A percentile compares a stretch with the other conserved stretches of the same genome.
phyloP scores from a whole-genome alignment of 1,284 basidiomycete genomes.

The Pseudozyma tsukubaensis region DNA sequence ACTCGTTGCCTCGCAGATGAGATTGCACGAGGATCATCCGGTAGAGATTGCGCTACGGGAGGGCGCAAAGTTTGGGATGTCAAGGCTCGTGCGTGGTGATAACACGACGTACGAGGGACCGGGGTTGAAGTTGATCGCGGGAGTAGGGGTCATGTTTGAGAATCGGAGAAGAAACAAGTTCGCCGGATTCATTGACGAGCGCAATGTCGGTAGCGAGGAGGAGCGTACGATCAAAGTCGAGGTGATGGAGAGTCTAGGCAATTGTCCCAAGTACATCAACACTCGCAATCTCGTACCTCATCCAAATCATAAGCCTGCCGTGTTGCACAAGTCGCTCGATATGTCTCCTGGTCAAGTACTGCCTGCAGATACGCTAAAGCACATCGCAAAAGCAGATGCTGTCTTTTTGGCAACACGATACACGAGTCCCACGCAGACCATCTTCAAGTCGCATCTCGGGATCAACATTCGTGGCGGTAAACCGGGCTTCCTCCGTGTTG shows the following conservation, averaged over 20 bases:
- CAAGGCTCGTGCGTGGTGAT: slow-evolving; percentile 12
- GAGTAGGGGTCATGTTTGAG: slow-evolving; percentile 42
- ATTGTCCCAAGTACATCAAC: slow-evolving; percentile 49
- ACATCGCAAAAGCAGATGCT: slow-evolving; percentile 33
- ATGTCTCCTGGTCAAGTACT: slow-evolving; percentile 9
- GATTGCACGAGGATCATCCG: slow-evolving; percentile 33
- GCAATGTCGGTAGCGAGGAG: slow-evolving; percentile 13
- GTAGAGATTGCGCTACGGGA: slow-evolving; percentile 22
- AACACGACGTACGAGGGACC: slow-evolving; percentile 27
- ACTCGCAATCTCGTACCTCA: slow-evolving; percentile 20
- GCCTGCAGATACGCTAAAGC: slow-evolving; percentile 19
- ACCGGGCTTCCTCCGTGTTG: slow-evolving; percentile 31
- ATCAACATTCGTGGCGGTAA: slow-evolving; percentile 47
- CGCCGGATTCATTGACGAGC: slow-evolving; percentile 37
- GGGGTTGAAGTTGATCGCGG: slow-evolving; percentile 32
- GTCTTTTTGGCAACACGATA: slow-evolving; percentile 36
- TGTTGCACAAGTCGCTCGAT: slow-evolving; percentile 21
- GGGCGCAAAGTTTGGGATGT: slow-evolving; percentile 40
- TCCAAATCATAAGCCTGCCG: slow-evolving; percentile 9
- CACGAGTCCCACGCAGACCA: slow-evolving; percentile 21
- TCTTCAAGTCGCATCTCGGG: slow-evolving; percentile 44
- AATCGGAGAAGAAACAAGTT: slow-evolving; percentile 43
- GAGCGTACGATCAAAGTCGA: slow-evolving; percentile 29
- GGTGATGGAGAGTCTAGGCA: slow-evolving; percentile 40
- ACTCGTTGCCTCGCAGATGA: slow-evolving; percentile 24